These are phyloP conservation scores for Firmiana major DNA, from an alignment of 345 rosid genomes.

Conservation along the genomic window DNA sequence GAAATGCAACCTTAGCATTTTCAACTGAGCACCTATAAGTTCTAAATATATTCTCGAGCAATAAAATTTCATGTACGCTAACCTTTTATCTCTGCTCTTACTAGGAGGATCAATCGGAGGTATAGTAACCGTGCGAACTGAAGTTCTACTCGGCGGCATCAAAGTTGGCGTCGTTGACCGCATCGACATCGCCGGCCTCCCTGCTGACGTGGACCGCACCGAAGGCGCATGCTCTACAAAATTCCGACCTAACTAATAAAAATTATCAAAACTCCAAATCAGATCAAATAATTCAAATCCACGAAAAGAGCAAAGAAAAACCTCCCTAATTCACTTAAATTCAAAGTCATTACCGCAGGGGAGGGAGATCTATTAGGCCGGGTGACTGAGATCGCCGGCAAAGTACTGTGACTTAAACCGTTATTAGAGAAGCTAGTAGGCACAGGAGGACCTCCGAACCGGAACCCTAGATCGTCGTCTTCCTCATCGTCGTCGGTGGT, in stretches of 20 bases:
- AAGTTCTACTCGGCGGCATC: slow-evolving; percentile 54
- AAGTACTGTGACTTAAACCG: slow-evolving; percentile 20
- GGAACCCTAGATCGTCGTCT: slow-evolving; percentile 54
- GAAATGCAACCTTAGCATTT: neutral
- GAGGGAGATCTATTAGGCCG: slow-evolving; percentile 76
- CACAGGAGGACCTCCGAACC: slow-evolving; percentile 43
- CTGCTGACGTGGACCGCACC: slow-evolving; percentile 81
- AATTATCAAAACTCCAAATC: slow-evolving; percentile 24
- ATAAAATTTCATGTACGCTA: slow-evolving; percentile 8
- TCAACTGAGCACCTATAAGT: neutral
- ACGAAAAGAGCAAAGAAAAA: neutral
- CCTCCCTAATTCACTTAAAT: slow-evolving; percentile 10
- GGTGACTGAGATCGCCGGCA: slow-evolving; percentile 36
- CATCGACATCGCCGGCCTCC: slow-evolving; percentile 57
- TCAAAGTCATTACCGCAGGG: slow-evolving; percentile 60
- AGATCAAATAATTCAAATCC: slow-evolving; percentile 18
- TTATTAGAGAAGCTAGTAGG: slow-evolving; percentile 34
- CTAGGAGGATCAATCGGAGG: slow-evolving; percentile 49
- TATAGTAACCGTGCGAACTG: slow-evolving; percentile 48
- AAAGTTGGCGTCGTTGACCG: slow-evolving; percentile 37
- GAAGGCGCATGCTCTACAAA: slow-evolving; percentile 50
- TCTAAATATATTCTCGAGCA: neutral
- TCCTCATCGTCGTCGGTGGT: slow-evolving; percentile 54
- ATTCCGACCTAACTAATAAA: slow-evolving; percentile 85
- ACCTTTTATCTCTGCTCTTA: slow-evolving; percentile 48